phyloP scores from a whole-genome alignment of 441 rosid species.

The Erodium texanum region DNA sequence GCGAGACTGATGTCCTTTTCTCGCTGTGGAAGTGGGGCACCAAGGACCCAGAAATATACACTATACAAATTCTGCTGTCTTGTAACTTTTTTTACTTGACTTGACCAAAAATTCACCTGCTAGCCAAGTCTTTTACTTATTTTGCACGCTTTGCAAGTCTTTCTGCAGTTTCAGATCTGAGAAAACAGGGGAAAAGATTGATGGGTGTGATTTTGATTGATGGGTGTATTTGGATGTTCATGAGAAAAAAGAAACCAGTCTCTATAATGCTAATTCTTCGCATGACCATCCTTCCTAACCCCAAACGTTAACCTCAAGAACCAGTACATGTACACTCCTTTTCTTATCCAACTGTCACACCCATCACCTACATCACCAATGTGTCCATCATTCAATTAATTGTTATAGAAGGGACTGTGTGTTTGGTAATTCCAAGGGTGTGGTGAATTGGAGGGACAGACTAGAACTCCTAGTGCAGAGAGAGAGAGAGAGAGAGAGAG shows the following conservation, averaged over 20 bases:
- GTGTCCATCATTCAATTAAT: too few species aligned
- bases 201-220: not conserved
- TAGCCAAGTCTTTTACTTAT: not conserved
- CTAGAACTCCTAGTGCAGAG: too few species aligned
- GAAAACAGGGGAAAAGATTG: not conserved
- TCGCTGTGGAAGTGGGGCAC: not conserved
- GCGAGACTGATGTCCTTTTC: too few species aligned
- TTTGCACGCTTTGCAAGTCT: not conserved
- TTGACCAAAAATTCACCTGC: not conserved
- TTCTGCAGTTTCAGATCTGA: not conserved
- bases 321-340: not conserved
- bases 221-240: not conserved
- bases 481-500: too few species aligned
- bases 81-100: not conserved
- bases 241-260: not conserved
- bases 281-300: too few species aligned
- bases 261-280: not conserved
- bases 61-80: not conserved
- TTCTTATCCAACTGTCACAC: too few species aligned
- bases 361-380: too few species aligned
- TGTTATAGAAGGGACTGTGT: too few species aligned
- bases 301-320: not conserved
- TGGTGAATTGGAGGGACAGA: too few species aligned
- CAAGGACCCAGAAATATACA: not conserved
- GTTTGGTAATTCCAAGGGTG: too few species aligned